Evolutionary conservation across 345 rosid genomes (phyloP).

Genomic region (Noccaea caerulescens): DNA sequence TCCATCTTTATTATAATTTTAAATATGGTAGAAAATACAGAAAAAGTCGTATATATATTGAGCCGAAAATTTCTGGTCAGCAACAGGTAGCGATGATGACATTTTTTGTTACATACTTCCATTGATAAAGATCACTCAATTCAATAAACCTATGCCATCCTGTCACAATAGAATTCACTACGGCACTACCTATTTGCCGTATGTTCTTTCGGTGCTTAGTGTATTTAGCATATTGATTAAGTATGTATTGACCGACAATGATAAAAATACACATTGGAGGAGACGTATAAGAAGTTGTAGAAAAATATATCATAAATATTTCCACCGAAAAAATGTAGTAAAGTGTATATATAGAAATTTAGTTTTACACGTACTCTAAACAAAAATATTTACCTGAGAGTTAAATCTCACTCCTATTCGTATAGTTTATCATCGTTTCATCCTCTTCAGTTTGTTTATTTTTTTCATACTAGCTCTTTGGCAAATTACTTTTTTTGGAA

Average conservation of each 20-base stretch:
- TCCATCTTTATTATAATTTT: constrained; percentile 12
- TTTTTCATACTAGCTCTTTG: too few relatives aligned
- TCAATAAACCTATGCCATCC: constrained; percentile 24
- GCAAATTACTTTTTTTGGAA: too few relatives aligned
- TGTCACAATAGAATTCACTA: not conserved
- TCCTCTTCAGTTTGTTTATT: too few relatives aligned
- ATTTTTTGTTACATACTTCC: not conserved
- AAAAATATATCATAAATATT: not conserved
- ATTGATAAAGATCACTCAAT: constrained; percentile 15
- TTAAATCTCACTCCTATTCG: not conserved
- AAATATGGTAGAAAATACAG: constrained; percentile 8
- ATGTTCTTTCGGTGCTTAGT: constrained; percentile 13
- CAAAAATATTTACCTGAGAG: not conserved
- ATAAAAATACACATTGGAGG: constrained; percentile 7
- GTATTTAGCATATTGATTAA: not conserved
- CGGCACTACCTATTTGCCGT: constrained; percentile 1
- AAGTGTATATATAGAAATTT: not conserved
- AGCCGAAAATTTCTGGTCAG: constrained; percentile 24
- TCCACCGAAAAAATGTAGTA: not conserved
- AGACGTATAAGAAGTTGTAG: not conserved
- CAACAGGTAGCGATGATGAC: constrained; percentile 32
- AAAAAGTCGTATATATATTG: constrained; percentile 19
- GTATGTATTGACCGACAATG: not conserved
- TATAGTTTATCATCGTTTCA: too few relatives aligned
- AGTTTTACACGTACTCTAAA: not conserved